Evolutionary conservation across 305 asterid species (phyloP), one percentile per base, ranked within the genome.

Genomic region (Solanum hybrid): DNA sequence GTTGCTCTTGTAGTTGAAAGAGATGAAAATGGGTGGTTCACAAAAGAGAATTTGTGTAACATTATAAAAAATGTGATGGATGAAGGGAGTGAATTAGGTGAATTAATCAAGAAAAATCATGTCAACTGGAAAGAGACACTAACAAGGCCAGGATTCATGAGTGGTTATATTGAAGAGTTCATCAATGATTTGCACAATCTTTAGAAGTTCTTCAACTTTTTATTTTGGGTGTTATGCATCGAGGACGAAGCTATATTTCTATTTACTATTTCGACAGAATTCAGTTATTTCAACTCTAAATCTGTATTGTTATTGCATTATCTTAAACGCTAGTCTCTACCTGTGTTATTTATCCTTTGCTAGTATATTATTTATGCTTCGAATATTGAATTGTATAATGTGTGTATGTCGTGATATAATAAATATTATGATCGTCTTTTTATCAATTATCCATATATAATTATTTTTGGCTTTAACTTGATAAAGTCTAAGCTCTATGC

Each of bases 1-100:
- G 97, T 95, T 91, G 99, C 95, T 73, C 96, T 96, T 87, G 98
- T 96, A 95, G 98, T 96, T 42, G 92, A 91, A 79, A 91, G 94
- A 29, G 97, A 95, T 17, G 94, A 92, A 5, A 96, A 88, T 93
- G 95, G 93, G 16, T 86, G 96, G 96, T 93, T 96, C 88, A 91
- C 93, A 0, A 96, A 92, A 90, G 97, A 95, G 94, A 96, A 91
- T 88, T 69, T 96, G 91, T 88, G 97, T 87, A 89, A 75, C 34
- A 96, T 95, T 77, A 90, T 97, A 4, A 92, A n/a, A 79, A n/a
- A 85, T 7, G 98, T 89, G 34, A 95, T 95, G 98, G 95, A 94
- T 73, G 91, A 81, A 82, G 95, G 88, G 16, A 93, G 96, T 73
- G 90, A 93, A 16, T 1, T 91, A 90, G 91, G 96, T 73, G 90